A percentile compares a stretch with the other conserved stretches of the same genome.
These are phyloP conservation scores for Penicillium sumatraense DNA, from an alignment of 2,329 filamentous ascomycete genomes.

Conservation along the genomic window DNA sequence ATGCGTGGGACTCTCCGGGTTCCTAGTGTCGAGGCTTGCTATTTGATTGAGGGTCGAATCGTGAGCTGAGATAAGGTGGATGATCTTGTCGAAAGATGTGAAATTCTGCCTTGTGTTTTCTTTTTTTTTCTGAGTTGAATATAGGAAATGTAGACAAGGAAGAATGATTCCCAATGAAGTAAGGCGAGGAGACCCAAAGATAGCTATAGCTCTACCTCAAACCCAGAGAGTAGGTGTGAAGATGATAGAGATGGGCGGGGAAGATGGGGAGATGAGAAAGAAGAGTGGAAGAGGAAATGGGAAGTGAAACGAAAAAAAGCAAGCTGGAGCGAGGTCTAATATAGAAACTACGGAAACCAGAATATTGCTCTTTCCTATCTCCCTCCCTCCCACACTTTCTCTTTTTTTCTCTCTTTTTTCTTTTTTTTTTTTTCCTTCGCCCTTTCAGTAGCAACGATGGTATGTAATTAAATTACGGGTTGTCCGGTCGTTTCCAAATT, in stretches of 20 bases:
- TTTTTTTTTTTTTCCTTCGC: neutral
- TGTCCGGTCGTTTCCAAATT: conserved; percentile 3
- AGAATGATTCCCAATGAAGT: conserved; percentile 1
- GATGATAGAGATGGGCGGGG: neutral
- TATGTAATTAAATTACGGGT: conserved; percentile 2
- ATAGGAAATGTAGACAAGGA: neutral
- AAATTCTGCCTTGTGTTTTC: conserved; percentile 15
- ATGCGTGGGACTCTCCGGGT: neutral
- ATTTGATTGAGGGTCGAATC: conserved; percentile 21
- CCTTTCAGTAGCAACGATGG: neutral
- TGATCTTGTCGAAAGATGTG: conserved; percentile 5
- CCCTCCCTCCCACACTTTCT: too few species aligned
- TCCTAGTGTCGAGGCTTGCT: too few species aligned
- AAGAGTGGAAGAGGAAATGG: neutral
- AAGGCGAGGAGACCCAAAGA: conserved; percentile 7
- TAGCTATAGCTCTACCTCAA: conserved; percentile 22
- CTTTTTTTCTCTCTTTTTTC: neutral
- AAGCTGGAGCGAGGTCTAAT: conserved; percentile 16
- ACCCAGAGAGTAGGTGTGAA: neutral
- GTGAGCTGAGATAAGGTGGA: conserved; percentile 7
- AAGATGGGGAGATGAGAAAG: neutral
- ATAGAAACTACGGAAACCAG: conserved; percentile 12
- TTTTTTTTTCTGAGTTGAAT: neutral
- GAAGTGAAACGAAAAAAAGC: conserved; percentile 3
- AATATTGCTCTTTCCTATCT: neutral